These are phyloP conservation scores for Fusarium anguioides DNA, from an alignment of 2,329 filamentous ascomycete genomes.

Conservation along the genomic window DNA sequence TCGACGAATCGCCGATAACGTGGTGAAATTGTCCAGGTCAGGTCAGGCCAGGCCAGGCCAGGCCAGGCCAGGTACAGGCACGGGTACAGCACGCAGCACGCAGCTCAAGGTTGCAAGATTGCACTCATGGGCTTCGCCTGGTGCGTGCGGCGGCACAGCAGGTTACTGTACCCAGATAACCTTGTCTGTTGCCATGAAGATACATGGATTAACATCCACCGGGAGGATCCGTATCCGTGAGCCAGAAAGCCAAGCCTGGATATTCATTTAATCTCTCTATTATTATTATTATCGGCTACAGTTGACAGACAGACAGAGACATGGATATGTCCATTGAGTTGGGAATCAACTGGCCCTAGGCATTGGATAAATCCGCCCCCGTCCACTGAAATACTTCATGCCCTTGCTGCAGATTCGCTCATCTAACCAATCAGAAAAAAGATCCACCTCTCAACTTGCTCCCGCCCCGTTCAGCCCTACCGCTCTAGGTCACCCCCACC, in stretches of 20 bases:
- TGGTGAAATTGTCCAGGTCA: not conserved
- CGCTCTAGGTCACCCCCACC: constrained; percentile 8
- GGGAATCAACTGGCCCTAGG: constrained; percentile 1
- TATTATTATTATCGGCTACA: not conserved
- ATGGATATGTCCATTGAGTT: constrained; percentile 20
- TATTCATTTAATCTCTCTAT: not conserved
- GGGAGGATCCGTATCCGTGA: constrained; percentile 27
- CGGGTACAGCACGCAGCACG: constrained; percentile 13
- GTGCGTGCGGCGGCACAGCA: constrained; percentile 30
- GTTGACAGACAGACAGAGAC: not conserved
- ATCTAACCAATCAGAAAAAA: constrained; percentile 15
- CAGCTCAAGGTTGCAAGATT: constrained; percentile 19
- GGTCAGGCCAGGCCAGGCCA: not conserved
- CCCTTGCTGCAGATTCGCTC: constrained; percentile 11
- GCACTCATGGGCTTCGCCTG: constrained; percentile 7
- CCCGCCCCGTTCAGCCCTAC: constrained; percentile 44
- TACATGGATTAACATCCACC: constrained; percentile 7
- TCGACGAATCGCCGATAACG: constrained; percentile 11
- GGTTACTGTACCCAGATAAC: constrained; percentile 36
- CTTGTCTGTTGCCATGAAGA: constrained; percentile 1
- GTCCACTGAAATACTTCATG: not conserved
- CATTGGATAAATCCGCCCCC: not conserved
- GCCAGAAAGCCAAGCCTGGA: not conserved
- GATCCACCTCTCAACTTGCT: constrained; percentile 35
- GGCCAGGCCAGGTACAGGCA: not conserved